Base-by-base conservation (phyloP, 164 flowering plant genomes). In the Litsea cubeba region DNA sequence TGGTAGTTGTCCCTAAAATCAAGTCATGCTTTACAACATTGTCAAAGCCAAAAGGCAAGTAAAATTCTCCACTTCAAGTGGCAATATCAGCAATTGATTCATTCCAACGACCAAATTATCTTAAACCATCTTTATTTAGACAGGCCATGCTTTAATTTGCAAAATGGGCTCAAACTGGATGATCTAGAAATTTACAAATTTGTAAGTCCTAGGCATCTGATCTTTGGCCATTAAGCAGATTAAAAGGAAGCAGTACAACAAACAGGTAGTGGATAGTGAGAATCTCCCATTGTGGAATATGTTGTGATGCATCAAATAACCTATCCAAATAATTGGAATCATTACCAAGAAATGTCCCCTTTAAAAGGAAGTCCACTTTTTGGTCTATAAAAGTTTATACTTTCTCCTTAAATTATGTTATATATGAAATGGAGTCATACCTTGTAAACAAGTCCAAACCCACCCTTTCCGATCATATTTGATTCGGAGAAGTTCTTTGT, bases 1-100 rank as follows among this genome's bases (percentile, higher is more conserved):
- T 4, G 5, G 63, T 22, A 60, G n/a, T 22, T 3, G 20, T 17
- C 77, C 77, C 73, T 75, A 28, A 25, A 72, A 25, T 22, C 5
- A 15, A 63, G 22, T 25, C 66, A 1, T 22, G 25, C n/a, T 23
- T 60, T 5, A 60, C 11, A 18, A 20, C n/a, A 60, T 60, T 60
- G 7, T 60, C 11, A 60, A 2, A 17, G 18, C 5, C 46, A 40
- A 8, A 40, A 6, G 46, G 11, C 8, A 6, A 7, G 8, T 40
- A 40, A 8, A 40, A 40, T 40, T 40, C 11, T 7, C 3, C 11
- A 40, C 18, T 28, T 58, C 5, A 58, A 58, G 20, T 18, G 8
- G 4, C 0, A 58, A 18, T 17, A 17, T 17, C 5, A 4, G n/a
- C 62, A 58, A 17, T n/a, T 58, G 18, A 17, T 18, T n/a, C 5